Evolutionary conservation across 1,284 basidiomycete genomes (phyloP).

Genomic region (Tylopilus sp.): DNA sequence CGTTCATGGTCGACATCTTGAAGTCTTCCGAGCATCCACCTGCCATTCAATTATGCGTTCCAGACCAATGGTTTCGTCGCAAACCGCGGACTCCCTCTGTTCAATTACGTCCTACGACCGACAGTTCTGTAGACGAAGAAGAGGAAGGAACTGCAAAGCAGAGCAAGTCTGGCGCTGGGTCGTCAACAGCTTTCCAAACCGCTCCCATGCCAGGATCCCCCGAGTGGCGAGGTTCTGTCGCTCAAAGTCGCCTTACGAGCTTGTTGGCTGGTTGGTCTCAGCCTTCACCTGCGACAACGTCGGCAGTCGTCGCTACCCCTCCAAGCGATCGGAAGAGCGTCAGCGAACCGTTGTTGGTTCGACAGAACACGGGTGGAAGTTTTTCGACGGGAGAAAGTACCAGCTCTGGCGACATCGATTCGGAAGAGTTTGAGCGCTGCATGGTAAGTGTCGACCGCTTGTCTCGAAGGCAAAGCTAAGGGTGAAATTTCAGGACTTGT

Average conservation of each 20-base stretch:
- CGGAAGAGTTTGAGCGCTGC: constrained; percentile 52
- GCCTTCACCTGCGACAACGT: constrained; percentile 36
- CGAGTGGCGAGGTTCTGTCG: constrained; percentile 47
- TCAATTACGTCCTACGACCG: constrained; percentile 47
- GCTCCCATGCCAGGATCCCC: constrained; percentile 22
- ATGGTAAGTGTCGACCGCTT: constrained; percentile 46
- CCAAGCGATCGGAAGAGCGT: constrained; percentile 51
- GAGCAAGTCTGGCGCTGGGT: constrained; percentile 21
- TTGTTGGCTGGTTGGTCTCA: constrained; percentile 61
- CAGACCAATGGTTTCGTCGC: constrained; percentile 77
- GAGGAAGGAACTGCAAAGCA: constrained; percentile 63
- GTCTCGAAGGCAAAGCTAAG: background rate
- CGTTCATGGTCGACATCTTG: constrained; percentile 35
- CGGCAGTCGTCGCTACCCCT: constrained; percentile 21
- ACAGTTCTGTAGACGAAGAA: constrained; percentile 49
- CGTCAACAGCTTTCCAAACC: constrained; percentile 6
- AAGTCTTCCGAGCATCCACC: constrained; percentile 27
- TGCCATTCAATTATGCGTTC: constrained; percentile 59
- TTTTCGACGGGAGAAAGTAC: constrained; percentile 28
- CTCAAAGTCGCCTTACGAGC: constrained; percentile 58
- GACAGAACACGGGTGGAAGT: constrained; percentile 37
- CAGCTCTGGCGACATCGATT: constrained; percentile 42
- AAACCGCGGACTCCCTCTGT: constrained; percentile 47
- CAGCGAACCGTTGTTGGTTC: constrained; percentile 60
- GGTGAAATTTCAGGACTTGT: constrained; percentile 49